phyloP scores from a whole-genome alignment of 768 basidiomycete genomes.

The Dentipellis fragilis region DNA sequence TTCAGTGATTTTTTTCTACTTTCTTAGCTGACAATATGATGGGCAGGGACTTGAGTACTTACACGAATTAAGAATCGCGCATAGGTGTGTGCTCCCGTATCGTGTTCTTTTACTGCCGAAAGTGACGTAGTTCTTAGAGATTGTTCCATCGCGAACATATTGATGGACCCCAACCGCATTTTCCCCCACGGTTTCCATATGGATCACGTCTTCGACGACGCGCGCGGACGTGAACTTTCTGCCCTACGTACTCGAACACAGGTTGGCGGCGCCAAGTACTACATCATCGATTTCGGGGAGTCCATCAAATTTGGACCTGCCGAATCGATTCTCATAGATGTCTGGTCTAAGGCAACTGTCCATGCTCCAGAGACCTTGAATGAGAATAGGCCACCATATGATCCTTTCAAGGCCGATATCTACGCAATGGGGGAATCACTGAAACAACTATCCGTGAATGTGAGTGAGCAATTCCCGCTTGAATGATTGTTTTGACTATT shows the following conservation, averaged over 20 bases:
- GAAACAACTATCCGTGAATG: not conserved
- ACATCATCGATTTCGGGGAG: not conserved
- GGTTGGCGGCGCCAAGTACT: not conserved
- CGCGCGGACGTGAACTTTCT: not conserved
- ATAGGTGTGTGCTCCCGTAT: not conserved
- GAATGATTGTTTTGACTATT: not conserved
- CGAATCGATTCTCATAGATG: not conserved
- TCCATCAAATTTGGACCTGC: not conserved
- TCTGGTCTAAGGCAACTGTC: not conserved
- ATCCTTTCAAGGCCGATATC: not conserved
- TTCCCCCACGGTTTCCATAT: not conserved
- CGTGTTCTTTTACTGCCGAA: not conserved
- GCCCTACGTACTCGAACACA: not conserved
- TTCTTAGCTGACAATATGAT: not conserved
- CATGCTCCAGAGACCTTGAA: not conserved
- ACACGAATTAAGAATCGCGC: not conserved
- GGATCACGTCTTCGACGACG: not conserved
- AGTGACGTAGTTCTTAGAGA: not conserved
- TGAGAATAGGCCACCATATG: not conserved
- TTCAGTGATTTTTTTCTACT: not conserved
- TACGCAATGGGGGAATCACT: not conserved
- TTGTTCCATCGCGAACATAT: not conserved
- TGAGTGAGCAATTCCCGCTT: no score
- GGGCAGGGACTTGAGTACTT: not conserved
- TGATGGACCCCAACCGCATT: not conserved